Evolutionary conservation across 495 filamentous ascomycete genomes (phyloP).

Genomic region (Talaromyces liani): DNA sequence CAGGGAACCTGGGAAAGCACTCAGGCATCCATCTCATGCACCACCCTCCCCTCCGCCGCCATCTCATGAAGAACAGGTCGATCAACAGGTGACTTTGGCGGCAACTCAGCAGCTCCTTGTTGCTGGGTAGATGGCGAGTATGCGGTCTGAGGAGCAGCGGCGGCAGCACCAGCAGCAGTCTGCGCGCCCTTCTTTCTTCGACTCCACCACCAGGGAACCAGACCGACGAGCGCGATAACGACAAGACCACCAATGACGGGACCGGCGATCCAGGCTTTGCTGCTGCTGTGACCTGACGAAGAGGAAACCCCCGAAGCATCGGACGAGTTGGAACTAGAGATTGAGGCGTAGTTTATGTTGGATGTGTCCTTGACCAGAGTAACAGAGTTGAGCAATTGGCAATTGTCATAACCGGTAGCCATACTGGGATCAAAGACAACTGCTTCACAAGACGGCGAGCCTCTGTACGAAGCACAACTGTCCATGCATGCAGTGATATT

Average conservation of each 20-base stretch:
- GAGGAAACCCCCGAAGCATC: background rate
- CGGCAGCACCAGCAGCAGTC: background rate
- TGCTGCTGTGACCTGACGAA: background rate
- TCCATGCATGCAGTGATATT: conserved; percentile 3
- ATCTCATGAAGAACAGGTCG: background rate
- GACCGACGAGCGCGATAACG: background rate
- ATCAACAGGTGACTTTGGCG: background rate
- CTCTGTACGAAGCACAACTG: background rate
- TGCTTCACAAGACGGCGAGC: background rate
- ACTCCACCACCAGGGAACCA: conserved; percentile 1
- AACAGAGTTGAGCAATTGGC: background rate
- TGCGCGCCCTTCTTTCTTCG: background rate
- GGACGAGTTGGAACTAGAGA: background rate
- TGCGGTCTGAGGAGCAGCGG: background rate
- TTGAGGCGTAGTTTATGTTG: background rate
- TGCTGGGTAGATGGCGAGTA: background rate
- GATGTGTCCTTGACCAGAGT: background rate
- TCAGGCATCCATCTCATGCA: background rate
- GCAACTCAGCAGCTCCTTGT: background rate
- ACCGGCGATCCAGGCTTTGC: conserved; percentile 5
- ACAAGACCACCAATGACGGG: conserved; percentile 1
- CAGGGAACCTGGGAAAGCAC: background rate
- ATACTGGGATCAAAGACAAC: background rate
- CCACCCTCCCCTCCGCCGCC: background rate
- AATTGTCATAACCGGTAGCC: background rate